Evolutionary conservation across 2,329 filamentous ascomycete genomes (phyloP).

Genomic region (Bipolaris cookei): DNA sequence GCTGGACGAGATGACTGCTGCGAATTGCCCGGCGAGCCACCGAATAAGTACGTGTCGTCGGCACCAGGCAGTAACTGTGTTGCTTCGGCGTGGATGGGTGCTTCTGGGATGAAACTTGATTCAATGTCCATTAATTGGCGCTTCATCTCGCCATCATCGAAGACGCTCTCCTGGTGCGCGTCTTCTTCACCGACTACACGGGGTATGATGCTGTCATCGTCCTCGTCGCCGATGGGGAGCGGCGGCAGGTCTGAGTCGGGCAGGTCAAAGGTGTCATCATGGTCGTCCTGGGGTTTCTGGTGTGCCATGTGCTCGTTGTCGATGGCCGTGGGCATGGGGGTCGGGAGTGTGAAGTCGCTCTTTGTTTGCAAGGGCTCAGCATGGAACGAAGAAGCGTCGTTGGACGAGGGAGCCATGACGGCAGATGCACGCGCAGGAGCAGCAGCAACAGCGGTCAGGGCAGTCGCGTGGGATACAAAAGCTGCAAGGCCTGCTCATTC

Average conservation of each 20-base stretch:
- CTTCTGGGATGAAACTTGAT: constrained; percentile 67
- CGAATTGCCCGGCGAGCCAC: constrained; percentile 45
- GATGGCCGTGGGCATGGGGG: constrained; percentile 20
- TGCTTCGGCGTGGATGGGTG: constrained; percentile 46
- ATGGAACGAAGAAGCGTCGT: constrained; percentile 29
- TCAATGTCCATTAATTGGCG: constrained; percentile 66
- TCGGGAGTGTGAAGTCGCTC: constrained; percentile 24
- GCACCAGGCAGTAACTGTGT: constrained; percentile 40
- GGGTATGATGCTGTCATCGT: constrained; percentile 50
- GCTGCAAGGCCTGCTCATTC: constrained; percentile 23
- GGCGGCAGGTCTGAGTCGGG: constrained; percentile 50
- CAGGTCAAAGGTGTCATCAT: constrained; percentile 43
- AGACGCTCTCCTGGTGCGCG: constrained; percentile 45
- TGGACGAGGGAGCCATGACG: constrained; percentile 30
- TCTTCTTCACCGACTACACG: constrained; percentile 38
- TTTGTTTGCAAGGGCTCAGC: constrained; percentile 36
- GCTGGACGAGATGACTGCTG: constrained; percentile 25
- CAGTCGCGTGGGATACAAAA: constrained; percentile 25
- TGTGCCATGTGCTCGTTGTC: constrained; percentile 33
- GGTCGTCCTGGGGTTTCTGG: constrained; percentile 39
- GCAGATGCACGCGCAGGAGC: constrained; percentile 22
- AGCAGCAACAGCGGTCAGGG: constrained; percentile 1
- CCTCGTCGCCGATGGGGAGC: constrained; percentile 49
- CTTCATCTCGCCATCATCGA: constrained; percentile 66
- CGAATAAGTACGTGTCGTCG: constrained; percentile 57